Conservation (phyloP, 768 basidiomycete genomes). For the Mycena amicta region DNA sequence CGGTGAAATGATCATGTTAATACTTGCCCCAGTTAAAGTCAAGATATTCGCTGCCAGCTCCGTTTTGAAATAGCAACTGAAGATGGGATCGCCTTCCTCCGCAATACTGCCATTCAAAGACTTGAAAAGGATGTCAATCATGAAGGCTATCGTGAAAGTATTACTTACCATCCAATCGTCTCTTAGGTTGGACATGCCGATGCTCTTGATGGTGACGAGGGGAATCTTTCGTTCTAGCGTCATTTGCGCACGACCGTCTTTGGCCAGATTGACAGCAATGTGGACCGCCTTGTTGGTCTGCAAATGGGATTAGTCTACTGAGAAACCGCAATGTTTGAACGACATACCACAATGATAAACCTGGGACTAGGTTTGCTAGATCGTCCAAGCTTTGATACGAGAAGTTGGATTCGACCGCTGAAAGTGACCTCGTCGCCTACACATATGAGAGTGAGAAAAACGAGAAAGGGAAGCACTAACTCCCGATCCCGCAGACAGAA, state of each 20-base stretch:
- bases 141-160: not conserved
- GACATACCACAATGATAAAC: constrained; percentile 82
- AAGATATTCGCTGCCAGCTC: constrained; percentile 85
- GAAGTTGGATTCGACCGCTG: constrained; percentile 76
- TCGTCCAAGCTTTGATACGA: constrained; percentile 83
- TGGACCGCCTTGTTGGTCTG: constrained; percentile 88
- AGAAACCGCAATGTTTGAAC: too few species aligned
- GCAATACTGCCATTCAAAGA: constrained; percentile 74
- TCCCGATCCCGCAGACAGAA: constrained; percentile 68
- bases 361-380: constrained; percentile 93
- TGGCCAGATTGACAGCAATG: constrained; percentile 63
- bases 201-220: constrained; percentile 81
- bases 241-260: constrained; percentile 61
- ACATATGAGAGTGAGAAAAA: not conserved
- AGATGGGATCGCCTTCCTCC: constrained; percentile 93
- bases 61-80: constrained; percentile 94
- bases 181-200: constrained; percentile 84
- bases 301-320: too few species aligned
- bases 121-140: constrained; percentile 40
- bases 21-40: constrained; percentile 75
- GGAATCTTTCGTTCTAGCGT: constrained; percentile 86
- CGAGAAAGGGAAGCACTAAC: constrained; percentile 45
- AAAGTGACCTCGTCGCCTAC: constrained; percentile 80
- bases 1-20: constrained; percentile 73
- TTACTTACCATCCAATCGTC: constrained; percentile 91